These are phyloP conservation scores for Erodium trifolium DNA, from an alignment of 441 rosid genomes.

Conservation along the genomic window DNA sequence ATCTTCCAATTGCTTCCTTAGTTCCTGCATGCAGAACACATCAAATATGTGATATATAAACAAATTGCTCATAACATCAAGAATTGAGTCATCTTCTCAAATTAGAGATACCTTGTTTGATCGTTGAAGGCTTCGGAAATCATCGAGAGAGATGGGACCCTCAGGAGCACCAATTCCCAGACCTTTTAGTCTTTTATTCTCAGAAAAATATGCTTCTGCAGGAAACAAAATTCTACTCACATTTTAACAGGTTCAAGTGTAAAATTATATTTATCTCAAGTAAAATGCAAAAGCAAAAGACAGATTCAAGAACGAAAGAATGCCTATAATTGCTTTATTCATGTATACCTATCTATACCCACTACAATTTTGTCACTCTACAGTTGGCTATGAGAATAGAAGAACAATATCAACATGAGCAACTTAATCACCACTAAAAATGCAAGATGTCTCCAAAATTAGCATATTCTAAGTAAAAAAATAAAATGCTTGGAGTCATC, in stretches of 20 bases:
- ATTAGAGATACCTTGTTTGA: conserved; percentile 57
- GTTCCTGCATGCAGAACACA: conserved; percentile 41
- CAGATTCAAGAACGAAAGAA: not conserved
- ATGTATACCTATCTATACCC: not conserved
- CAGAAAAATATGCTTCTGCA: conserved; percentile 52
- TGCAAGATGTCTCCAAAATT: not conserved
- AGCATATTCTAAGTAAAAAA: not conserved
- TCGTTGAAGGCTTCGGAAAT: conserved; percentile 91
- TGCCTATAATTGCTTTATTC: not conserved
- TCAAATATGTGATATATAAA: conserved; percentile 6
- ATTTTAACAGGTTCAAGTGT: not conserved
- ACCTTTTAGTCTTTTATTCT: conserved; percentile 72
- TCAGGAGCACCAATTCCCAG: conserved; percentile 89
- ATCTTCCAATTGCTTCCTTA: conserved; percentile 83
- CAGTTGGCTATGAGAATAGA: not conserved
- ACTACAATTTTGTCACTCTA: not conserved
- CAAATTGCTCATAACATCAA: conserved; percentile 11
- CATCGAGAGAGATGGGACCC: conserved; percentile 92
- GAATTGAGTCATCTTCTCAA: conserved; percentile 12
- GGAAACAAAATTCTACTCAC: conserved; percentile 4
- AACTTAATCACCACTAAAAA: not conserved
- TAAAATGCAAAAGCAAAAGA: not conserved
- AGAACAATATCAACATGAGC: not conserved
- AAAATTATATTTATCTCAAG: not conserved
- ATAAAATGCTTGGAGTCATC: not conserved